phyloP scores from a whole-genome alignment of 176 grass and related monocot species.

The Aegilops speltoides region DNA sequence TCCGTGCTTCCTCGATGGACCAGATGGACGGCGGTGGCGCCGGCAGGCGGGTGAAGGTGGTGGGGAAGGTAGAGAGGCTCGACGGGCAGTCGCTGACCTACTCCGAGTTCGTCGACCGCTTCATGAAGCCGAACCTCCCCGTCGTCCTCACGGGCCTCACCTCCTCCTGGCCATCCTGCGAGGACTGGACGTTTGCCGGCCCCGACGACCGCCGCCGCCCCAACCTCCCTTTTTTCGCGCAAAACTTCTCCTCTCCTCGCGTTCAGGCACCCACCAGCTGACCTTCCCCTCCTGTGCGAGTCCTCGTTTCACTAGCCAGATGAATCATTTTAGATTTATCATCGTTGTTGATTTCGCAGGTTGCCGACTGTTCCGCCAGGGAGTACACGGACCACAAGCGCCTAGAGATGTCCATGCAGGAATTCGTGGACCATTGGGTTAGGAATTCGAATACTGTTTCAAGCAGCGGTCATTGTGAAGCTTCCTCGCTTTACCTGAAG shows the following conservation, averaged over 20 bases:
- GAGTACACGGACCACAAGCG: constrained; percentile 80
- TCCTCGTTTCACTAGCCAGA: background rate
- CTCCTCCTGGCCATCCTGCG: constrained; percentile 51
- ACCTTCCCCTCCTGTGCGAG: background rate
- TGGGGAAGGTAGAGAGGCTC: constrained; percentile 75
- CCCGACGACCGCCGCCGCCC: constrained; percentile 30
- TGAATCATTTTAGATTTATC: constrained; percentile 16
- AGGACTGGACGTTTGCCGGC: constrained; percentile 51
- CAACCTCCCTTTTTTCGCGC: constrained; percentile 44
- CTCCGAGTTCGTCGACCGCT: constrained; percentile 66
- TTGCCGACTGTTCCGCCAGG: constrained; percentile 69
- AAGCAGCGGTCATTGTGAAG: background rate
- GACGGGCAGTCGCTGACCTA: constrained; percentile 56
- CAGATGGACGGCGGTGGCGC: background rate
- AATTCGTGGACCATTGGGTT: constrained; percentile 67
- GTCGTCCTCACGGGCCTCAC: constrained; percentile 87
- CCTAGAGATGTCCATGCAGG: constrained; percentile 73
- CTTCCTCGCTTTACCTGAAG: constrained; percentile 74
- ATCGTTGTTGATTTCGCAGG: constrained; percentile 39
- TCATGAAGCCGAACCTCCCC: constrained; percentile 65
- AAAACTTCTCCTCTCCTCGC: constrained; percentile 43
- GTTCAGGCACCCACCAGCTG: constrained; percentile 36
- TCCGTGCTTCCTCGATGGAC: background rate
- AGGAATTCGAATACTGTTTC: constrained; percentile 14
- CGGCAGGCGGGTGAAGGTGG: constrained; percentile 43